Conservation (phyloP, 2,329 filamentous ascomycete genomes). For the Tolypocladium cylindrosporum region DNA sequence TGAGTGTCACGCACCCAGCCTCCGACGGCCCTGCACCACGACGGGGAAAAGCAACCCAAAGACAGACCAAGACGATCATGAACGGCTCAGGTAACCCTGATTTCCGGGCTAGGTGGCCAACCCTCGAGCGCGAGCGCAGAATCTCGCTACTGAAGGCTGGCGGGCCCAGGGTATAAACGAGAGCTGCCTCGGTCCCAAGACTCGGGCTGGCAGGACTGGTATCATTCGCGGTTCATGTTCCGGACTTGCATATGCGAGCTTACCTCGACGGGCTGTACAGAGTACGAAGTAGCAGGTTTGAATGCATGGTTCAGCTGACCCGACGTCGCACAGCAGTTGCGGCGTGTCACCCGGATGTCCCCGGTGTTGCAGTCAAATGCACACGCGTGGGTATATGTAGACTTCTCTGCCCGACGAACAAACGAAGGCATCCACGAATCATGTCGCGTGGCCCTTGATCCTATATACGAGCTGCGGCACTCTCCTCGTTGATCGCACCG, state of each 20-base stretch:
- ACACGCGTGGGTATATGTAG: not conserved
- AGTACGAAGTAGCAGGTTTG: not conserved
- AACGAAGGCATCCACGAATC: not conserved
- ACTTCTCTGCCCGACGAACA: not conserved
- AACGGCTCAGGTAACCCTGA: not conserved
- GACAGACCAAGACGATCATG: not conserved
- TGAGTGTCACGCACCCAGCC: not conserved
- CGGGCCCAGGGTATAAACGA: not conserved
- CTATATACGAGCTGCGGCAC: no score
- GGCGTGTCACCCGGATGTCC: not conserved
- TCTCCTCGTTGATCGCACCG: no score
- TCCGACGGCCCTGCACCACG: not conserved
- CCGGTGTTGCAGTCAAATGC: not conserved
- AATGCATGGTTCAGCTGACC: not conserved
- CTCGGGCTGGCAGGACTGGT: not conserved
- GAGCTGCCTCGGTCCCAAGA: not conserved
- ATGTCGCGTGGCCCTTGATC: not conserved
- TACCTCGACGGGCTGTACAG: not conserved
- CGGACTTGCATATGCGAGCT: not conserved
- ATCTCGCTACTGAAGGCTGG: not conserved
- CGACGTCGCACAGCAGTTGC: not conserved
- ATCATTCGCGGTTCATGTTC: not conserved
- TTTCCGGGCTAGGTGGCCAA: not conserved
- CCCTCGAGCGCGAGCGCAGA: not conserved
- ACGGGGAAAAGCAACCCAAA: not conserved